Conservation (phyloP, 2,329 filamentous ascomycete genomes). For the Trichoderma lentiforme region DNA sequence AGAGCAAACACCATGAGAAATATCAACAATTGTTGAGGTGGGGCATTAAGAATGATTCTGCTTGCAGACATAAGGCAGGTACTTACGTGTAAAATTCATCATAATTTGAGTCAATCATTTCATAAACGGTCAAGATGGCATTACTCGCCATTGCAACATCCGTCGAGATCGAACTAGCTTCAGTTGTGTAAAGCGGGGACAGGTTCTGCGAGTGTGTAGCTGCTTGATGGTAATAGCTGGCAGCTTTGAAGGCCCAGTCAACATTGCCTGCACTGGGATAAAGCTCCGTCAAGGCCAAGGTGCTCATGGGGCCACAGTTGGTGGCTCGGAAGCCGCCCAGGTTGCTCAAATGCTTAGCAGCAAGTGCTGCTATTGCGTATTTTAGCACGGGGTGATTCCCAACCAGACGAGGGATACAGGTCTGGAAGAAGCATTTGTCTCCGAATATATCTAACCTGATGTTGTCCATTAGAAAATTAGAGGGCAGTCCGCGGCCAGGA, state of each 20-base stretch:
- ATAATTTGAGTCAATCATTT: background rate
- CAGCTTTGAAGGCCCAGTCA: slow-evolving; percentile 11
- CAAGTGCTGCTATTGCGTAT: background rate
- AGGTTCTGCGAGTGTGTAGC: background rate
- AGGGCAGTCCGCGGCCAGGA: background rate
- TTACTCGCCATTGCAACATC: background rate
- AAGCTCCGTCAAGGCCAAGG: slow-evolving; percentile 1
- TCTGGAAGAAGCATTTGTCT: slow-evolving; percentile 3
- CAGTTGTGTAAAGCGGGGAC: background rate
- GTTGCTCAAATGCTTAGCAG: slow-evolving; percentile 1
- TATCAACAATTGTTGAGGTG: background rate
- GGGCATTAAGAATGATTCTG: background rate
- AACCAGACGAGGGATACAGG: background rate
- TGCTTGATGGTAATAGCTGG: slow-evolving; percentile 4
- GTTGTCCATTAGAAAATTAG: background rate
- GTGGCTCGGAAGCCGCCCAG: background rate
- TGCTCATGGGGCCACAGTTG: background rate
- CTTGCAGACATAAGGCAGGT: background rate
- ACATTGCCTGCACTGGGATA: background rate
- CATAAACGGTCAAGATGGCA: background rate
- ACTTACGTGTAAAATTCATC: slow-evolving; percentile 1
- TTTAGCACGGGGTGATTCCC: background rate
- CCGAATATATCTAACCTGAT: background rate
- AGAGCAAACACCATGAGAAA: background rate
- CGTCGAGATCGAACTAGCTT: background rate